These are phyloP conservation scores for Trypanosoma brucei DNA, from an alignment of 208 protist genomes.

Conservation along the genomic window DNA sequence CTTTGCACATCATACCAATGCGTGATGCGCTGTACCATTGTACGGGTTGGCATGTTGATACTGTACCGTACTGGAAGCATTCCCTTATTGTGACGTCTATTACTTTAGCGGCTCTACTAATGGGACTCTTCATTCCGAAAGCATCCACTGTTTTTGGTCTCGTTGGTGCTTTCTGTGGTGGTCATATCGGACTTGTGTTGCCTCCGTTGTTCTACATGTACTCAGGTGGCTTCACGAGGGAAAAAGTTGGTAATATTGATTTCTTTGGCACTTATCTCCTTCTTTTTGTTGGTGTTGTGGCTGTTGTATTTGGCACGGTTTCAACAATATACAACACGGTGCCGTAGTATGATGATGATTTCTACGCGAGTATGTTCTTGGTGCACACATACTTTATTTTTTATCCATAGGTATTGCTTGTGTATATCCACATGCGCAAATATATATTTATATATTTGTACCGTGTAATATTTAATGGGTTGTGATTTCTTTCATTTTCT, in stretches of 20 bases:
- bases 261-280: constrained; percentile 36
- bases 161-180: constrained; percentile 53
- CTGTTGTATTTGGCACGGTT: constrained; percentile 53
- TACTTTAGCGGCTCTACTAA: constrained; percentile 39
- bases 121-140: constrained; percentile 67
- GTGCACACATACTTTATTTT: no score
- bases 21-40: constrained; percentile 62
- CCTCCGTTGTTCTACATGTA: constrained; percentile 73
- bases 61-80: constrained; percentile 53
- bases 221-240: constrained; percentile 33
- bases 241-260: constrained; percentile 33
- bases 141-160: constrained; percentile 70
- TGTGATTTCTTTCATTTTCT: no score
- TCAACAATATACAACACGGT: constrained; percentile 46
- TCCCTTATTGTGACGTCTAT: constrained; percentile 36
- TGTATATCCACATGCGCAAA: no score
- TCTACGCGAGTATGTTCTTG: no score
- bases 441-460: no score
- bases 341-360: no score
- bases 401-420: no score
- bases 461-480: no score
- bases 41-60: constrained; percentile 46
- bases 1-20: constrained; percentile 58
- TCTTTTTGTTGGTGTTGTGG: constrained; percentile 39
- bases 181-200: constrained; percentile 73